Percentiles rank a stretch among this genome's conserved stretches.
Evolutionary conservation across 2,329 filamentous ascomycete genomes (phyloP).

Genomic region (Parascedosporium putredinis): DNA sequence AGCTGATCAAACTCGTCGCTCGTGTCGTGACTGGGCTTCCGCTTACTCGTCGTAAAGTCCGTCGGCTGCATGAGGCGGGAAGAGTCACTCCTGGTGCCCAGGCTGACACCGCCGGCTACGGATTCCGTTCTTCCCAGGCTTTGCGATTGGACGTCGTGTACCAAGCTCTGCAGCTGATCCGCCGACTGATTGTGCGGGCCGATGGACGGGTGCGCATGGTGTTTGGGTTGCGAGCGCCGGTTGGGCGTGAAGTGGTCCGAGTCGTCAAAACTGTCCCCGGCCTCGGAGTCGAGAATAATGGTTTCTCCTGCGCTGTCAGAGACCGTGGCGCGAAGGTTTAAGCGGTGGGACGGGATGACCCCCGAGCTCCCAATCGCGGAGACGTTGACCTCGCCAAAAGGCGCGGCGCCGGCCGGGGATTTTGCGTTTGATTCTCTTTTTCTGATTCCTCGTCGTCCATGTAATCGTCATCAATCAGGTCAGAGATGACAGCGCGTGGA

Average conservation of each 20-base stretch:
- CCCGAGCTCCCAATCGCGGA: constrained; percentile 45
- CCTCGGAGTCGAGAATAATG: constrained; percentile 19
- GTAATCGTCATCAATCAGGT: neutral
- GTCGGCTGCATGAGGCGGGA: constrained; percentile 1
- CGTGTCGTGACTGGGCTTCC: constrained; percentile 39
- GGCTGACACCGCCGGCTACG: constrained; percentile 18
- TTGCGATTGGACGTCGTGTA: constrained; percentile 43
- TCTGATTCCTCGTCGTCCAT: constrained; percentile 57
- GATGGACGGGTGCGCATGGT: neutral
- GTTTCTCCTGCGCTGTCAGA: constrained; percentile 6
- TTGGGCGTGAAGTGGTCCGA: constrained; percentile 9
- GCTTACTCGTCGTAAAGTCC: constrained; percentile 41
- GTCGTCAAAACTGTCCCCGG: constrained; percentile 7
- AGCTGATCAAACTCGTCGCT: constrained; percentile 39
- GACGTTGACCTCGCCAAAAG: constrained; percentile 46
- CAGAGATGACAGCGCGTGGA: constrained; percentile 2
- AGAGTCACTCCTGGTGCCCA: neutral
- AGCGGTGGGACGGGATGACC: constrained; percentile 33
- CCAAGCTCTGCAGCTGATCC: constrained; percentile 40
- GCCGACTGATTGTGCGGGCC: constrained; percentile 24
- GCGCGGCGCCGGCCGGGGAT: constrained; percentile 17
- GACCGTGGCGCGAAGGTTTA: constrained; percentile 32
- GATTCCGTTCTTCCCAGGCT: constrained; percentile 42
- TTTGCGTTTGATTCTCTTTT: constrained; percentile 61
- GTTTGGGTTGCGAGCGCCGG: constrained; percentile 4